Evolutionary conservation across 257 asterid genomes (phyloP).

Genomic region (Petrea volubilis): DNA sequence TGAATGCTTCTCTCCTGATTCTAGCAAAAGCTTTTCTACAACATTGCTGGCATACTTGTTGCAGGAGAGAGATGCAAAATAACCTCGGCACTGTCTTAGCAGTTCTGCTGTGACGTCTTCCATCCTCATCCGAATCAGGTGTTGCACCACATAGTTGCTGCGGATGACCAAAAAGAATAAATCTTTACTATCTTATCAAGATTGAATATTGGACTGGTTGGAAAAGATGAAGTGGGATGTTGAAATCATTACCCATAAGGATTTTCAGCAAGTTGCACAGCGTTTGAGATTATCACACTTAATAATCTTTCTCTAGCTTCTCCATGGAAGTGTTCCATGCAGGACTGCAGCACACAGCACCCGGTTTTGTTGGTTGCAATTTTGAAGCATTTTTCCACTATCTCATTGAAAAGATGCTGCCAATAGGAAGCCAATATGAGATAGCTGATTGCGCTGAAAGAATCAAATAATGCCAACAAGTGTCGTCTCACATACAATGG

Average conservation of each 20-base stretch:
- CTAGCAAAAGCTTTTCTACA: neutral
- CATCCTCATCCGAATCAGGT: slow-evolving; percentile 50
- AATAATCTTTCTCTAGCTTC: slow-evolving; percentile 48
- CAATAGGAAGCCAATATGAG: slow-evolving; percentile 27
- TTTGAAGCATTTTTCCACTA: slow-evolving; percentile 45
- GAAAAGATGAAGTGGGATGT: too few species aligned
- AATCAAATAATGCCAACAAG: neutral
- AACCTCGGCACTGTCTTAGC: slow-evolving; percentile 46
- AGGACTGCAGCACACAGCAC: slow-evolving; percentile 69
- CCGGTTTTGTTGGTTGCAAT: slow-evolving; percentile 74
- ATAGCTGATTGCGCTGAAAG: neutral
- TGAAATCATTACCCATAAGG: slow-evolving; percentile 71
- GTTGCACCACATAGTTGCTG: slow-evolving; percentile 89
- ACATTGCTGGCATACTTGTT: too few species aligned
- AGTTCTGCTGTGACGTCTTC: slow-evolving; percentile 43
- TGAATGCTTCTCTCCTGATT: neutral
- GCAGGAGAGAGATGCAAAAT: slow-evolving; percentile 50
- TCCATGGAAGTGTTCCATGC: slow-evolving; percentile 54
- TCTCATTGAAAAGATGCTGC: slow-evolving; percentile 56
- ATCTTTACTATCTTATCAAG: neutral
- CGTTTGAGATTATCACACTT: slow-evolving; percentile 44
- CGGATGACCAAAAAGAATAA: neutral
- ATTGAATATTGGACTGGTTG: too few species aligned
- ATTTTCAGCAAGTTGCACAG: slow-evolving; percentile 56
- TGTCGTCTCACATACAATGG: too few species aligned